Conservation (phyloP, 1,284 basidiomycete species). For the Tilletia indica region DNA sequence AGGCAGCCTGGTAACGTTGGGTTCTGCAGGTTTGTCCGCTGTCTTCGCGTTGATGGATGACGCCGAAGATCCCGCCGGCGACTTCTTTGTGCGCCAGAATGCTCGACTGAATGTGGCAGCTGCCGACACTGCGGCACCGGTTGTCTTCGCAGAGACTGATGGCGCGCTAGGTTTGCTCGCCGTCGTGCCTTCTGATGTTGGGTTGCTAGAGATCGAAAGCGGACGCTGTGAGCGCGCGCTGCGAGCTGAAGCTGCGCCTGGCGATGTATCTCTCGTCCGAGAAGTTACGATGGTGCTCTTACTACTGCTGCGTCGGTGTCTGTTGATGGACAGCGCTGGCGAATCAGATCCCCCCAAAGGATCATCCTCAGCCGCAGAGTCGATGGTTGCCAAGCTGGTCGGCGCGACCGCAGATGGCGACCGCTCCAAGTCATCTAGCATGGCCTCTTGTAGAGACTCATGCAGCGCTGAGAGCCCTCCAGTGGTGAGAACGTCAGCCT, state of each 20-base stretch:
- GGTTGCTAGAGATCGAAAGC: constrained; percentile 17
- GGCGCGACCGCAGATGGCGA: not conserved
- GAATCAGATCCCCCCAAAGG: not conserved
- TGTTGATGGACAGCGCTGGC: not conserved
- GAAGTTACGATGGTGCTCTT: not conserved
- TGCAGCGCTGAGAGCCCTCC: constrained; percentile 29
- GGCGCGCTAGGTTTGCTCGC: constrained; percentile 6
- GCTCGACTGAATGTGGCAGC: constrained; percentile 35
- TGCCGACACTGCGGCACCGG: constrained; percentile 18
- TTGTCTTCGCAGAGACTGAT: constrained; percentile 19
- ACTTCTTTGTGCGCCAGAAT: constrained; percentile 16
- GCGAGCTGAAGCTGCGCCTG: not conserved
- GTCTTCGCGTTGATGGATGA: constrained; percentile 16
- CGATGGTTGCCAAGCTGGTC: not conserved
- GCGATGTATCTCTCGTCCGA: constrained; percentile 7
- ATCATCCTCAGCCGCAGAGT: not conserved
- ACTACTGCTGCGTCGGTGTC: constrained; percentile 7
- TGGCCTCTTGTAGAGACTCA: constrained; percentile 46
- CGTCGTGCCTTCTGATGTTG: constrained; percentile 7
- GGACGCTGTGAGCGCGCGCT: constrained; percentile 13
- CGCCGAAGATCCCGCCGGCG: not conserved
- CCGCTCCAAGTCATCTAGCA: constrained; percentile 43
- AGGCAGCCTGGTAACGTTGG: constrained; percentile 53
- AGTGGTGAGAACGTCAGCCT: not conserved
- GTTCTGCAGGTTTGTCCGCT: constrained; percentile 53